Conservation (phyloP, 495 filamentous ascomycete genomes). For the Mycothermus thermophilus region DNA sequence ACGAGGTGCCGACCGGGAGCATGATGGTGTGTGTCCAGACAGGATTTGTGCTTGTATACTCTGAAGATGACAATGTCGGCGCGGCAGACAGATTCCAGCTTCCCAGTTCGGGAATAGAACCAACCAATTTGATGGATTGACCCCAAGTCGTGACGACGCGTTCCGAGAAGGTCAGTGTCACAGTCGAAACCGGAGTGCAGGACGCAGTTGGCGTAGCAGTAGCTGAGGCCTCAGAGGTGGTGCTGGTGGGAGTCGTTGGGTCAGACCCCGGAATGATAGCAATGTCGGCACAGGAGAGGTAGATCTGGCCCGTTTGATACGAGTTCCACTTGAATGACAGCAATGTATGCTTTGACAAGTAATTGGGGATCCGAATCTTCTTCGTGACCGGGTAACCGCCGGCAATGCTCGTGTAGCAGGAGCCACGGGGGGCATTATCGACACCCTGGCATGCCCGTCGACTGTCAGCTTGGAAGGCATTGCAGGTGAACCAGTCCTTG, state of each 20-base stretch:
- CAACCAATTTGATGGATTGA: conserved; percentile 46
- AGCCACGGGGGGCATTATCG: conserved; percentile 30
- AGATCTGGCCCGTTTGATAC: conserved; percentile 42
- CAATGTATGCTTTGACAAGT: conserved; percentile 34
- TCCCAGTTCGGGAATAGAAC: conserved; percentile 42
- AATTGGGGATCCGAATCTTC: conserved; percentile 38
- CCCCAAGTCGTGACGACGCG: conserved; percentile 40
- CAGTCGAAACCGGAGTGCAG: conserved; percentile 32
- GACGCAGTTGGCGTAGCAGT: conserved; percentile 19
- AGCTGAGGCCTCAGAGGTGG: conserved; percentile 33
- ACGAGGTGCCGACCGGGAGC: conserved; percentile 37
- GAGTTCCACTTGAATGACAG: conserved; percentile 44
- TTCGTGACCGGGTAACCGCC: conserved; percentile 43
- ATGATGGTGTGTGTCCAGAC: conserved; percentile 42
- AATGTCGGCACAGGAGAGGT: conserved; percentile 43
- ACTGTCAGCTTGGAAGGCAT: conserved; percentile 24
- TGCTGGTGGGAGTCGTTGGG: conserved; percentile 33
- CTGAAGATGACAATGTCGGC: conserved; percentile 35
- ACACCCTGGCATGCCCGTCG: conserved; percentile 36
- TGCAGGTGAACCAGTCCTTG: conserved; percentile 47
- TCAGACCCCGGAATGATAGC: conserved; percentile 20
- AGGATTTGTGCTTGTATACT: conserved; percentile 42
- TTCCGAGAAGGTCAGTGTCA: conserved; percentile 46
- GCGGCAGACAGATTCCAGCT: conserved; percentile 39
- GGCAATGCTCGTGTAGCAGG: conserved; percentile 38